A percentile compares a stretch with the other conserved stretches of the same genome.
Conservation (phyloP, 768 basidiomycete species). For the Mycena sanguinolenta region DNA sequence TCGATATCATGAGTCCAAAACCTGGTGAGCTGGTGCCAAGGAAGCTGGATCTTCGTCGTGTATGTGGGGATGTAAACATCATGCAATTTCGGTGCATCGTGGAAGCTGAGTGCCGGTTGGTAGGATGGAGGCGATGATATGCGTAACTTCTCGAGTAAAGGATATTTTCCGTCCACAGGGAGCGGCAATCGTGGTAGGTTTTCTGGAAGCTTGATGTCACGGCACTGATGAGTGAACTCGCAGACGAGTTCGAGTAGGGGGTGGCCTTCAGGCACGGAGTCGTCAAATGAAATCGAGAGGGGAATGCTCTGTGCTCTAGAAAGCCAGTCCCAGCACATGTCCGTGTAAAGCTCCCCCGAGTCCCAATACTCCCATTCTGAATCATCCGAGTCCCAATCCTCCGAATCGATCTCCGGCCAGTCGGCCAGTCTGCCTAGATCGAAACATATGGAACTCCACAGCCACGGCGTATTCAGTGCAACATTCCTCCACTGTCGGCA, state of each 20-base stretch:
- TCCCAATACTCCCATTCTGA: no score
- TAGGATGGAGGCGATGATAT: not conserved
- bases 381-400: no score
- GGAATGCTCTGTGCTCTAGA: not conserved
- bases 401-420: no score
- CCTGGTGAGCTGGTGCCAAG: conserved; percentile 6
- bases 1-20: not conserved
- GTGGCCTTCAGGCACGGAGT: not conserved
- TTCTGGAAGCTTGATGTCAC: not conserved
- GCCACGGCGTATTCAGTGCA: not conserved
- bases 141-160: conserved; percentile 17
- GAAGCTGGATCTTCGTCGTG: not conserved
- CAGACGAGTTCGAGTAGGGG: not conserved
- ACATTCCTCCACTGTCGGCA: not conserved
- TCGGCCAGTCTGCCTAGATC: no score
- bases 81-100: conserved; percentile 12
- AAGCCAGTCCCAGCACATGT: not conserved
- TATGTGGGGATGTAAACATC: not conserved
- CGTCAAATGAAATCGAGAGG: not conserved
- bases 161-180: not conserved
- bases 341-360: not conserved
- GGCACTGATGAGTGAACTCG: not conserved
- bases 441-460: not conserved
- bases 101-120: not conserved
- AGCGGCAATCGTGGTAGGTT: not conserved